phyloP scores from a whole-genome alignment of 2,329 filamentous ascomycete genomes.

The Ascochyta fabae region DNA sequence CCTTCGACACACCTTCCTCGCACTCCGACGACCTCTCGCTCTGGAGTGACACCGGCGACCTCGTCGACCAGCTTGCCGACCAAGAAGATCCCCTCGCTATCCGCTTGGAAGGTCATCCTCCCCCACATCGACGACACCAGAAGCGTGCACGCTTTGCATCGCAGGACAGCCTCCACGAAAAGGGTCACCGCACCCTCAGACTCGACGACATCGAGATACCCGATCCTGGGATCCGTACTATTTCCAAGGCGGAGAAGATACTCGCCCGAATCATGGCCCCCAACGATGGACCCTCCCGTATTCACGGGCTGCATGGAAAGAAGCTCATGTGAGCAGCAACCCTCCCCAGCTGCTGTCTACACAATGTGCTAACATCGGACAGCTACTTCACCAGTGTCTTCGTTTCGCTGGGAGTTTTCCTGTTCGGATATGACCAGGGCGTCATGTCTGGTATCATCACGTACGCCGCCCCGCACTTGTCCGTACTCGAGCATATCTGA shows the following conservation, averaged over 20 bases:
- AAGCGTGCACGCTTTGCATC: slow-evolving; percentile 75
- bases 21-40: slow-evolving; percentile 76
- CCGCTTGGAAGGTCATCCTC: slow-evolving; percentile 69
- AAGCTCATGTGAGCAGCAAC: slow-evolving; percentile 76
- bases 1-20: slow-evolving; percentile 61
- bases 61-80: slow-evolving; percentile 87
- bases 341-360: not conserved
- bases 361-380: slow-evolving; percentile 22
- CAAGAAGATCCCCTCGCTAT: slow-evolving; percentile 81
- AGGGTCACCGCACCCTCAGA: slow-evolving; percentile 56
- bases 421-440: slow-evolving; percentile 89
- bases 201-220: slow-evolving; percentile 84
- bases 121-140: slow-evolving; percentile 55
- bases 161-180: slow-evolving; percentile 52
- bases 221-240: slow-evolving; percentile 65
- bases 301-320: slow-evolving; percentile 94
- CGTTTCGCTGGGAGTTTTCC: slow-evolving; percentile 83
- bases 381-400: slow-evolving; percentile 96
- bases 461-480: slow-evolving; percentile 55
- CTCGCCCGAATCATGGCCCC: slow-evolving; percentile 86
- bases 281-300: slow-evolving; percentile 71
- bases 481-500: slow-evolving; percentile 36
- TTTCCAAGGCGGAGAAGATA: slow-evolving; percentile 71
- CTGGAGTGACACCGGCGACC: slow-evolving; percentile 94
- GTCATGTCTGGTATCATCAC: slow-evolving; percentile 82